These are phyloP conservation scores for Gamarada debralockiae DNA, from an alignment of 495 filamentous ascomycete species.

Conservation along the genomic window DNA sequence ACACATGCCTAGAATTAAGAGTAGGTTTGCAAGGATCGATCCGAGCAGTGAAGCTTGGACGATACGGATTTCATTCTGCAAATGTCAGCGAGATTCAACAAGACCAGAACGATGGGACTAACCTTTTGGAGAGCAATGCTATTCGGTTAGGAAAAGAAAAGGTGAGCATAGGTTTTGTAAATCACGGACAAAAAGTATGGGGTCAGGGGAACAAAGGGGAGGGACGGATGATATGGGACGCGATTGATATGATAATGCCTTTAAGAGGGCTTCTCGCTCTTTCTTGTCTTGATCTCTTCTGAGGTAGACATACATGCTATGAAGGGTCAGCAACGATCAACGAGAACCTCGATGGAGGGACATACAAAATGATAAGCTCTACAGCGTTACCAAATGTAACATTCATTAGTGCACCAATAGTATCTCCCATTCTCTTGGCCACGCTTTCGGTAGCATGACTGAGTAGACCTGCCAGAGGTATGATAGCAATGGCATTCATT, in stretches of 20 bases:
- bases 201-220: slow-evolving; percentile 14
- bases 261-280: slow-evolving; percentile 35
- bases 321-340: slow-evolving; percentile 18
- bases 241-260: slow-evolving; percentile 39
- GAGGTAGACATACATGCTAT: slow-evolving; percentile 39
- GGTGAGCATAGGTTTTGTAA: slow-evolving; percentile 33
- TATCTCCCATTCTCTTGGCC: slow-evolving; percentile 72
- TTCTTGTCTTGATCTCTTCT: slow-evolving; percentile 32
- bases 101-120: slow-evolving; percentile 14
- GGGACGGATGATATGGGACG: slow-evolving; percentile 29
- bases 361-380: slow-evolving; percentile 80
- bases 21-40: slow-evolving; percentile 81
- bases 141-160: slow-evolving; percentile 21
- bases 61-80: slow-evolving; percentile 77
- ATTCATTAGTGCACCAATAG: slow-evolving; percentile 76
- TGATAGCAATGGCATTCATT: slow-evolving; percentile 79
- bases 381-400: slow-evolving; percentile 90
- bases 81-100: slow-evolving; percentile 33
- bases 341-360: neutral
- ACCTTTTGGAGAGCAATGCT: slow-evolving; percentile 67
- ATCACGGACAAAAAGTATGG: slow-evolving; percentile 17
- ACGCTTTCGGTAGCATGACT: slow-evolving; percentile 80
- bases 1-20: slow-evolving; percentile 88
- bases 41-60: slow-evolving; percentile 87
- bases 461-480: slow-evolving; percentile 77